phyloP scores from a whole-genome alignment of 768 basidiomycete species.

The Lactarius tabidus region DNA sequence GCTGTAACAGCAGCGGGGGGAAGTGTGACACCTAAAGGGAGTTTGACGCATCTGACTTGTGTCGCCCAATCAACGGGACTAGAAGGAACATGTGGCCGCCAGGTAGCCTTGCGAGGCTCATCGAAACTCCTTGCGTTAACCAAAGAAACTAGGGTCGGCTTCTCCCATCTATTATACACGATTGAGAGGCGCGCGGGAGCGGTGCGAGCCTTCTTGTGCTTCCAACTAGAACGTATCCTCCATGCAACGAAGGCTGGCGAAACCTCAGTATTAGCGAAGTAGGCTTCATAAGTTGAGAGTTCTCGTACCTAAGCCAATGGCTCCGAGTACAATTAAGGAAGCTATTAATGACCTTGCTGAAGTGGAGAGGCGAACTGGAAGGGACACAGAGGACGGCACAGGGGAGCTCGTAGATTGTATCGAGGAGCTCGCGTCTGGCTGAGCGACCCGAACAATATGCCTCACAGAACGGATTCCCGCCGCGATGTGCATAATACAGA shows the following conservation, averaged over 20 bases:
- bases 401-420: conserved; percentile 1
- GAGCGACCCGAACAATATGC: conserved; percentile 17
- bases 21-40: conserved; percentile 14
- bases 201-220: conserved; percentile 5
- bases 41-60: conserved; percentile 20
- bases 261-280: not conserved
- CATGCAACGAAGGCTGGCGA: conserved; percentile 22
- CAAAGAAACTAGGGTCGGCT: conserved; percentile 3
- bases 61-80: conserved; percentile 19
- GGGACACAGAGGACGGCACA: not conserved
- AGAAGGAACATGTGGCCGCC: not conserved
- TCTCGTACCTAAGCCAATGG: conserved; percentile 27
- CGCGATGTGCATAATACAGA: conserved; percentile 14
- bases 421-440: not conserved
- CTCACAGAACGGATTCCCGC: conserved; percentile 13
- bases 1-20: conserved; percentile 30
- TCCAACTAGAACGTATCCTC: conserved; percentile 22
- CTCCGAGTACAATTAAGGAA: conserved; percentile 30
- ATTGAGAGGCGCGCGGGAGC: not conserved
- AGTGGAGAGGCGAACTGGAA: conserved; percentile 20
- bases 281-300: not conserved
- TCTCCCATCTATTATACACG: not conserved
- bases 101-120: not conserved
- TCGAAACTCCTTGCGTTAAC: not conserved
- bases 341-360: conserved; percentile 30